Evolutionary conservation across 306 rosid species (phyloP).

Genomic region (Prunus davidiana): DNA sequence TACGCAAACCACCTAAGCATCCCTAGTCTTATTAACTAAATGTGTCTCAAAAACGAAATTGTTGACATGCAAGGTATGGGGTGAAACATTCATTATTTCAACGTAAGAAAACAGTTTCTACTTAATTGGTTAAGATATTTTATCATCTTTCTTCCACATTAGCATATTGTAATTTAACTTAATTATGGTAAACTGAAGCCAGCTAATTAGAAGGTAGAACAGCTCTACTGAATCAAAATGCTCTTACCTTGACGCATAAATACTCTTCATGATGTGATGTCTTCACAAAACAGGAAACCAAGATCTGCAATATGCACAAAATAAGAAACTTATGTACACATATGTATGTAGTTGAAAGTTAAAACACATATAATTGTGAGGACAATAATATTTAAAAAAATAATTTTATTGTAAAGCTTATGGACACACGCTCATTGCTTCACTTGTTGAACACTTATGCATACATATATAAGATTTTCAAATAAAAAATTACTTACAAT

Average conservation of each 20-base stretch:
- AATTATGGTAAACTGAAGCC: not conserved
- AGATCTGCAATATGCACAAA: constrained; percentile 49
- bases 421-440: not conserved
- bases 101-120: not conserved
- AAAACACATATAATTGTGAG: not conserved
- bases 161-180: not conserved
- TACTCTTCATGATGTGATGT: constrained; percentile 92
- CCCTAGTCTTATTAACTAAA: not conserved
- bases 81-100: not conserved
- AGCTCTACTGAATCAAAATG: constrained; percentile 19
- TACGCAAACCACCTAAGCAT: not conserved
- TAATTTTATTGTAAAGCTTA: not conserved
- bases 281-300: constrained; percentile 92
- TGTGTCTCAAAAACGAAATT: not conserved
- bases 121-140: not conserved
- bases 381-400: not conserved
- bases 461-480: not conserved
- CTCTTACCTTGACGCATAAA: constrained; percentile 81
- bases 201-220: not conserved
- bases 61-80: not conserved
- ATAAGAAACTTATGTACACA: not conserved
- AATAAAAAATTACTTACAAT: not conserved
- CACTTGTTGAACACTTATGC: not conserved
- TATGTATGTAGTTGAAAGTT: not conserved
- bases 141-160: not conserved